These are phyloP conservation scores for Fusarium tuaranense DNA, from an alignment of 2,329 filamentous ascomycete genomes.

Conservation along the genomic window DNA sequence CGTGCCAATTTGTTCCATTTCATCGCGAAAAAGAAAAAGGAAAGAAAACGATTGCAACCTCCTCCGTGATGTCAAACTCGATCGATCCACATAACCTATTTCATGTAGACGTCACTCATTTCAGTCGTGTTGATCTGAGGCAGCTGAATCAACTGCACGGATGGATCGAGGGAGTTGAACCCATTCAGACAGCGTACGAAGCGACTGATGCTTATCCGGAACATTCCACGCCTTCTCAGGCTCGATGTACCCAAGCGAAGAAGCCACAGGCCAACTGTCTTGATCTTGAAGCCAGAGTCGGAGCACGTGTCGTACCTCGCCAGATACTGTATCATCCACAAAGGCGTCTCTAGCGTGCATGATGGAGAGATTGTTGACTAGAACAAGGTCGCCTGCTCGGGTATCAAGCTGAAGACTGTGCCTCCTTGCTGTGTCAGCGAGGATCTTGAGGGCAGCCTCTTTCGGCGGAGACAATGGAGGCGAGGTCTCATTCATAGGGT, in stretches of 20 bases:
- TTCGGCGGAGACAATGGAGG: not conserved
- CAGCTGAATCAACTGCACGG: not conserved
- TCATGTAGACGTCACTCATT: no score
- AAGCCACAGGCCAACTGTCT: not conserved
- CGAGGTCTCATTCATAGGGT: not conserved
- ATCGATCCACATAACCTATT: no score
- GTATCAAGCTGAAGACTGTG: not conserved
- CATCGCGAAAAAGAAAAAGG: no score
- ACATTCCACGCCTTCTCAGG: not conserved
- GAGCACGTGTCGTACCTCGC: not conserved
- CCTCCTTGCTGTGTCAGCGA: not conserved
- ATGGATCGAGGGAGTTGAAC: not conserved
- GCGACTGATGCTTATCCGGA: not conserved
- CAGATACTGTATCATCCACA: not conserved
- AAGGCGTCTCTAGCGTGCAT: not conserved
- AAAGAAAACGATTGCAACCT: no score
- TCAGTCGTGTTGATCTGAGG: not conserved
- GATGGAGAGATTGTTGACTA: not conserved
- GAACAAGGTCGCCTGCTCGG: not conserved
- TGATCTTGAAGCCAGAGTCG: not conserved
- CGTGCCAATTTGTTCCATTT: no score
- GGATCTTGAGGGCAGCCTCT: not conserved
- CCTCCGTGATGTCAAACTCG: no score
- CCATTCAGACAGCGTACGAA: not conserved
- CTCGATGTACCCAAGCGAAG: not conserved